phyloP scores from a whole-genome alignment of 2,329 filamentous ascomycete genomes.

The Aotearoamyces nothofagi region DNA sequence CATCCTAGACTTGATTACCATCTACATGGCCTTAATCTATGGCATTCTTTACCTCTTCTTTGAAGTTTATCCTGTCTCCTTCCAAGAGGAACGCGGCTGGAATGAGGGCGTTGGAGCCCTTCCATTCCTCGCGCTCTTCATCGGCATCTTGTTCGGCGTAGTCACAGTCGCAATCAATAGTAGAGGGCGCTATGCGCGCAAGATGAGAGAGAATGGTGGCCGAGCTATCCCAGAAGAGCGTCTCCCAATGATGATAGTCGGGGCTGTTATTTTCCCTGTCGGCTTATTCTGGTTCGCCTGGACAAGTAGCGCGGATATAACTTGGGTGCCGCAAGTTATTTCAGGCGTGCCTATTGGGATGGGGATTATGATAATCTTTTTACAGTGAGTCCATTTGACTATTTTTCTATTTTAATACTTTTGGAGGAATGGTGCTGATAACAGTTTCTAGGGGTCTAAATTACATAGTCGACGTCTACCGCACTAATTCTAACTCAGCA shows the following conservation, averaged over 20 bases:
- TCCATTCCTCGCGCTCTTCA: no score
- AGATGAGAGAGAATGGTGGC: slow-evolving; percentile 14
- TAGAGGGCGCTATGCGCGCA: slow-evolving; percentile 18
- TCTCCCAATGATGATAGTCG: slow-evolving; percentile 37
- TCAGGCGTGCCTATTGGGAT: slow-evolving; percentile 20
- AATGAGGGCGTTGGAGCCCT: slow-evolving; percentile 21
- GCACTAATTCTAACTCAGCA: slow-evolving; percentile 64
- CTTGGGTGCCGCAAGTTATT: not conserved
- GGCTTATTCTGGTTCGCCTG: slow-evolving; percentile 75
- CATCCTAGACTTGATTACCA: slow-evolving; percentile 4
- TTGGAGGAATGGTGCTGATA: slow-evolving; percentile 56
- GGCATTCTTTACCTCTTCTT: slow-evolving; percentile 28
- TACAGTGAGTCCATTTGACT: slow-evolving; percentile 64
- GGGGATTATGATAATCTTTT: slow-evolving; percentile 26
- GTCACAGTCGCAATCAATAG: slow-evolving; percentile 29
- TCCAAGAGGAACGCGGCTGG: slow-evolving; percentile 23
- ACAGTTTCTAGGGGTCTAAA: slow-evolving; percentile 69
- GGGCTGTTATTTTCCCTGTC: slow-evolving; percentile 50
- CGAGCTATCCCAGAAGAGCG: slow-evolving; percentile 27
- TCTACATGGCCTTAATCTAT: slow-evolving; percentile 21
- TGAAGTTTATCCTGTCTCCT: slow-evolving; percentile 27
- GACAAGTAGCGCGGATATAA: slow-evolving; percentile 55
- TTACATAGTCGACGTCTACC: slow-evolving; percentile 62
- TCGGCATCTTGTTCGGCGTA: slow-evolving; percentile 26
- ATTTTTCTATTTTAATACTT: slow-evolving; percentile 61